These are phyloP conservation scores for Boletus eberwhitei DNA, from an alignment of 768 basidiomycete species.

Conservation along the genomic window DNA sequence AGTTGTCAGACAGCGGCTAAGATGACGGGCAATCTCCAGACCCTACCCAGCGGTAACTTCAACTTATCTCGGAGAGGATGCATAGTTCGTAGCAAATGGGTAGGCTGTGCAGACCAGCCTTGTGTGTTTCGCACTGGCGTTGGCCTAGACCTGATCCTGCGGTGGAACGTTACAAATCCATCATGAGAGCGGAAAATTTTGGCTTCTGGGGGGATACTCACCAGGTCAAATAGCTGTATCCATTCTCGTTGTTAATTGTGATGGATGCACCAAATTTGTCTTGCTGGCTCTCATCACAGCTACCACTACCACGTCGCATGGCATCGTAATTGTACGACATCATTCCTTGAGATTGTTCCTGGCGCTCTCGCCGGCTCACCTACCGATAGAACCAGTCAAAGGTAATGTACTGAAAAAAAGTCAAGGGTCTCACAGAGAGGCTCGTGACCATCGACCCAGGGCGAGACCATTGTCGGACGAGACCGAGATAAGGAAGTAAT, in stretches of 20 bases:
- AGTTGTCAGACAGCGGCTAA: slow-evolving; percentile 16
- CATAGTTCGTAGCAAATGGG: neutral
- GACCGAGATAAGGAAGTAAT: neutral
- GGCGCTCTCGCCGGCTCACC: slow-evolving; percentile 5
- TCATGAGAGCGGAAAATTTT: slow-evolving; percentile 7
- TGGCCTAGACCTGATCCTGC: slow-evolving; percentile 12
- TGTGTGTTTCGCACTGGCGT: slow-evolving; percentile 9
- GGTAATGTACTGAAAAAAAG: neutral
- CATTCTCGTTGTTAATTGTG: slow-evolving; percentile 32
- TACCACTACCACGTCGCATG: slow-evolving; percentile 12
- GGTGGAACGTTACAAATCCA: slow-evolving; percentile 4
- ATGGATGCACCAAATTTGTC: slow-evolving; percentile 31
- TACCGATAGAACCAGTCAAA: neutral
- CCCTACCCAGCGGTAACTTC: slow-evolving; percentile 16
- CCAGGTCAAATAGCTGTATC: slow-evolving; percentile 19
- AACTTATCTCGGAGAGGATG: slow-evolving; percentile 6
- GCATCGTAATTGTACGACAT: slow-evolving; percentile 29
- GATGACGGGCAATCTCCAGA: slow-evolving; percentile 7
- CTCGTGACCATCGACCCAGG: slow-evolving; percentile 1
- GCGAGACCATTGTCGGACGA: slow-evolving; percentile 1
- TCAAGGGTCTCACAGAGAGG: neutral
- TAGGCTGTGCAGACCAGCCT: slow-evolving; percentile 8
- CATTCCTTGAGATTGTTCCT: slow-evolving; percentile 22
- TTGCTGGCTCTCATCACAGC: slow-evolving; percentile 20
- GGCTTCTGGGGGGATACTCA: slow-evolving; percentile 7